Base-by-base conservation (phyloP, 2,329 filamentous ascomycete species). In the Drechslerella coelobrocha region DNA sequence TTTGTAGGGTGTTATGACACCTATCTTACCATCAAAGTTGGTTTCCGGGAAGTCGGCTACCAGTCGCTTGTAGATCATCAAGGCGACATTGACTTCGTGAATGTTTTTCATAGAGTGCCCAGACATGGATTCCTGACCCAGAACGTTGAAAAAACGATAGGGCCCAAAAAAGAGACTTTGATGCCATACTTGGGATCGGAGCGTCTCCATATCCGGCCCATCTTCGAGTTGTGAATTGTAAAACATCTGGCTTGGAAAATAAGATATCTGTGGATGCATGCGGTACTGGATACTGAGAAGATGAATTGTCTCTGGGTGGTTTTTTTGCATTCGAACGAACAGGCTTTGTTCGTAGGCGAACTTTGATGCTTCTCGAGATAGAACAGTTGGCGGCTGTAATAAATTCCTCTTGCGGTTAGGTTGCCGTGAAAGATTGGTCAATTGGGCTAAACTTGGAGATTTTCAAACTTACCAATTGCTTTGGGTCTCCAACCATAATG, bases 1-100 rank as follows among this genome's bases (percentile, higher is more conserved):
- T 78, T 97, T 99, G 80, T 99, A 99, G 0, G 93, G 94, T 0
- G 95, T 97, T 78, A 99, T 99, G 78, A 99, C 93, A 75, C 94
- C 94, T 61, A 99, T 89, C 77, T 96, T 96, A 72, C 89, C 87
- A 39, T 84, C 85, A 74, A 94, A 87, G 75, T 95, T 86, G 72
- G 85, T 85, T 2, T 83, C 81, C 17, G 80, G 80, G 73, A 89
- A 93, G 77, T 96, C 92, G 0, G 83, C 84, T 39, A 85, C 86
- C 73, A 99, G 85, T 2, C 92, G 86, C 43, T 90, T 84, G 78
- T 94, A 97, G 10, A 99, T 83, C 76, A 89, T 85, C 81, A 97
- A 84, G 1, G 94, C 92, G 71, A 96, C 89, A 45, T 90, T 88
- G 69, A 97, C 82, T 78, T 99, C 95, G 45, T 89, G 89, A 41